Base-by-base conservation (phyloP, 208 protist species). In the Leishmania mexicana region DNA sequence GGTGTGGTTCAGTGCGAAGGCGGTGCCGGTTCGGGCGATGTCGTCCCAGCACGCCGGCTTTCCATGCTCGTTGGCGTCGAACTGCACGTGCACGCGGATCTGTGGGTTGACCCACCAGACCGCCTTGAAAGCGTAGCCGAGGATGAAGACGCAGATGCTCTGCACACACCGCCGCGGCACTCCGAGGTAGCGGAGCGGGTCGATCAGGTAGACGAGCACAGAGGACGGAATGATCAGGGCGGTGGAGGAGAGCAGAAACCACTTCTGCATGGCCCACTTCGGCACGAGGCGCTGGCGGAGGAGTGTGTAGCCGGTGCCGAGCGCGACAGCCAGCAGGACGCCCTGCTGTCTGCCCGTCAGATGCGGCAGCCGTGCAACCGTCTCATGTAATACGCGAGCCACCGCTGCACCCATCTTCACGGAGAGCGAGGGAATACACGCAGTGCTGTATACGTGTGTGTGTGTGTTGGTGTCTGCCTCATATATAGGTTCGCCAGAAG, bases 1-100 rank as follows among this genome's bases (percentile, higher is more conserved):
- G 67, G 87, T 88, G 88, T 94, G 91, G 78, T 94, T 94, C 58
- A 90, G 49, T 24, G 83, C 76, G 31, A 93, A 68, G 28, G 88
- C 87, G n/a, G 85, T 60, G 68, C 90, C 68, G 8, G 24, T 89
- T 71, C 15, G 85, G 81, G 21, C 57, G 47, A 91, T 62, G 58
- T 88, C 80, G 2, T 58, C 28, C 79, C 83, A 79, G 28, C 51
- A 60, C 11, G 40, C 53, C 13, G 79, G 79, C 58, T 64, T 79
- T 42, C 76, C 78, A n/a, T 80, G 75, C 0, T 64, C 47, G 45
- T 84, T 78, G 21, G 83, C 79, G 76, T 87, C 85, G 60, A 88
- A 91, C 5, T 35, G 17, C 0, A 90, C 67, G 19, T 71, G 47
- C 65, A 88, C 85, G 75, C 83, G 78, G 28, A 89, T 89, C 49